Base-by-base conservation (phyloP, 352 stramenopile species). In the Globisporangium spinosum region DNA sequence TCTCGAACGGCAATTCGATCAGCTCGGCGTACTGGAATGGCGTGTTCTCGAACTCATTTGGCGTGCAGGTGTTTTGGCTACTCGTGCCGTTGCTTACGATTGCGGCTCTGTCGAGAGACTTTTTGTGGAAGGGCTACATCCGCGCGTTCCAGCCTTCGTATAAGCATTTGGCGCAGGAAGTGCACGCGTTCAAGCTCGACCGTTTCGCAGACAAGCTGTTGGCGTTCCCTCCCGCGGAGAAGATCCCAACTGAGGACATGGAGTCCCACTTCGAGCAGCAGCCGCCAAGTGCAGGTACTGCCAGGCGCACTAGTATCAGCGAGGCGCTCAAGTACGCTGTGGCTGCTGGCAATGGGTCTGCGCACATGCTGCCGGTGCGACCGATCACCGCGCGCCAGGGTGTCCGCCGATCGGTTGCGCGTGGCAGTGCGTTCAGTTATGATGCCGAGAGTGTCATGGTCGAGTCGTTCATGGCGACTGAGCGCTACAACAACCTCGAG, bases 401-500 rank as follows among this genome's bases (percentile, higher is more conserved):
- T 0, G 53, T 72, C 13, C 73, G 71, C 51, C 68, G 70, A 64
- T 75, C 80, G 68, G 58, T 77, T 25, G 82, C 77, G 29, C 83
- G 89, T 57, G 89, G 89, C 56, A 91, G 78, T 58, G 89, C 89
- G 4, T 96, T 96, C 73, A 95, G 89, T 69, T 96, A 96, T 76
- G 89, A 96, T 40, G 87, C 89, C 23, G 89, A 96, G 67, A 91
- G 83, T 76, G 84, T 96, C 47, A 95, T 96, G 89, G 89, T 94
- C 29, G 85, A 95, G 71, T 92, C 86, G 34, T 96, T 92, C 75
- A 91, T 96, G 77, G 83, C 87, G 0, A 90, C 83, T 7, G 81
- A 95, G 62, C 77, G 86, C 5, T 91, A 87, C 67, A 72, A 77
- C 12, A 72, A 70, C 15, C 75, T 69, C 35, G 74, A 79, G 17